Conservation (phyloP, 768 basidiomycete genomes). For the Podaxis sp. region DNA sequence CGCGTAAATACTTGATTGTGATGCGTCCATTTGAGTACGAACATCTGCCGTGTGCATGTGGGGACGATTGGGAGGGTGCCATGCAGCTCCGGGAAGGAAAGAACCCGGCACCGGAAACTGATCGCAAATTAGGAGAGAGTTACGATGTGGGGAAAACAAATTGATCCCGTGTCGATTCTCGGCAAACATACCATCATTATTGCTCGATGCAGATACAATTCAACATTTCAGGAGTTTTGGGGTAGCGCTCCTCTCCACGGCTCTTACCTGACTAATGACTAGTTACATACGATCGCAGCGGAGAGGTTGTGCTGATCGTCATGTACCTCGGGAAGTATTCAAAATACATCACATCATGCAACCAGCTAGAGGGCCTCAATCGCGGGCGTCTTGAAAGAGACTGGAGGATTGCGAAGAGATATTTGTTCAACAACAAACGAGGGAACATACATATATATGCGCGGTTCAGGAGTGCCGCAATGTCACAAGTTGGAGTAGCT, state of each 20-base stretch:
- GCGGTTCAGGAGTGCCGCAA: too few species aligned
- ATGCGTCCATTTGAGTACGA: background rate
- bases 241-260: background rate
- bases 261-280: background rate
- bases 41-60: background rate
- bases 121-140: background rate
- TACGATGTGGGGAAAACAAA: constrained; percentile 1
- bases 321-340: too few species aligned
- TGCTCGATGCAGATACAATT: background rate
- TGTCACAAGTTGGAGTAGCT: too few species aligned
- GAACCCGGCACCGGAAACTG: background rate
- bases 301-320: too few species aligned
- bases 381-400: too few species aligned
- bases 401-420: too few species aligned
- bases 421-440: too few species aligned
- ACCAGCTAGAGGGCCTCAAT: too few species aligned
- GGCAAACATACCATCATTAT: background rate
- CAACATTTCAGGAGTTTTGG: background rate
- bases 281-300: too few species aligned
- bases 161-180: background rate
- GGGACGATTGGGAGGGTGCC: background rate
- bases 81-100: background rate
- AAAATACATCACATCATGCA: too few species aligned
- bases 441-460: too few species aligned
- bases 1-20: background rate